Evolutionary conservation across 1,284 basidiomycete genomes (phyloP).

Genomic region (Leccinum ponderosum): DNA sequence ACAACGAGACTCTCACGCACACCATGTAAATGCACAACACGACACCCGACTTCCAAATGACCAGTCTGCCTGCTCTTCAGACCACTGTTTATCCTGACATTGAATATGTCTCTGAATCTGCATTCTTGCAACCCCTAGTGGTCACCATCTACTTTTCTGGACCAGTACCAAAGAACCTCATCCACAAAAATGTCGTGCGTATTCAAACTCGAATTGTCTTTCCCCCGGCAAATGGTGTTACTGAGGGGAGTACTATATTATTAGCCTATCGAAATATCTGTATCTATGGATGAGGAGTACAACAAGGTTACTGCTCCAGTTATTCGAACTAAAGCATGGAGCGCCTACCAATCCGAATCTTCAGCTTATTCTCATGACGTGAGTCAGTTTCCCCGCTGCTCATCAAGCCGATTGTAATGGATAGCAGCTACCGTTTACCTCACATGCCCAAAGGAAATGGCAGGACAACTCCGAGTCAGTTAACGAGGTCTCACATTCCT

Average conservation of each 20-base stretch:
- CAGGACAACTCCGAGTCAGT: background rate
- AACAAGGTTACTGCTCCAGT: background rate
- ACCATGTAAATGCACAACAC: background rate
- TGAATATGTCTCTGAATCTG: too few species aligned
- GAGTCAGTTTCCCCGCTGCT: background rate
- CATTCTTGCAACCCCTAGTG: background rate
- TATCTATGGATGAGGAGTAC: background rate
- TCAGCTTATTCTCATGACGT: background rate
- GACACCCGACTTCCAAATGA: background rate
- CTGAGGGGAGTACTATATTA: background rate
- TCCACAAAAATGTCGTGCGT: background rate
- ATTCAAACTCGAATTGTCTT: background rate
- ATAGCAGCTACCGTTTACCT: background rate
- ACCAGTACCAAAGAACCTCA: background rate
- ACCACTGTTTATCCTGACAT: too few species aligned
- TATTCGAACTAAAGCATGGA: background rate
- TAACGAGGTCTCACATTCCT: background rate
- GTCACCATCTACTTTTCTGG: background rate
- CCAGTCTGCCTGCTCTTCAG: background rate
- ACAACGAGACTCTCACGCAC: background rate
- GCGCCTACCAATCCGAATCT: background rate
- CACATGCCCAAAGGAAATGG: background rate
- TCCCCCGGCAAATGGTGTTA: background rate
- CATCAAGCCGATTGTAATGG: background rate
- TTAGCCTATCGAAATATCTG: background rate